Conservation (phyloP, 2,329 filamentous ascomycete species). For the Curvularia spicifera region DNA sequence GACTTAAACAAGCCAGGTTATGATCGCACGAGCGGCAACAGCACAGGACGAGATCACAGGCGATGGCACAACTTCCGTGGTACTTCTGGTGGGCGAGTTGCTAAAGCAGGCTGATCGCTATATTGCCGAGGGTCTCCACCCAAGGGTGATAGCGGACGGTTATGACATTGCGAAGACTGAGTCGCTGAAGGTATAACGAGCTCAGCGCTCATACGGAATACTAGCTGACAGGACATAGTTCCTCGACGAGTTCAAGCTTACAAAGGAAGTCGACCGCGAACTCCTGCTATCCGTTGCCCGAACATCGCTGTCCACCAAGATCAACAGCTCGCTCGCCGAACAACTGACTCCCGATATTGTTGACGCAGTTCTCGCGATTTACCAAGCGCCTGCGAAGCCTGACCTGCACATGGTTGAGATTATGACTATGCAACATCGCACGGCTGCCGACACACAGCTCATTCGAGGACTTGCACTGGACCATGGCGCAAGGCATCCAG, state of each 20-base stretch:
- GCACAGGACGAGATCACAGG: constrained; percentile 98
- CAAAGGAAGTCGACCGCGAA: constrained; percentile 88
- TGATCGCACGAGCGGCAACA: constrained; percentile 83
- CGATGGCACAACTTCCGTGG: constrained; percentile 96
- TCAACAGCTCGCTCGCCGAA: constrained; percentile 86
- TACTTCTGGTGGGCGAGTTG: constrained; percentile 92
- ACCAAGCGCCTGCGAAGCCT: constrained; percentile 86
- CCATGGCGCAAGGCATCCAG: constrained; percentile 93
- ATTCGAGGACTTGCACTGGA: constrained; percentile 92
- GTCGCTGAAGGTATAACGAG: constrained; percentile 72
- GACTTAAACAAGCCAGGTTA: constrained; percentile 54
- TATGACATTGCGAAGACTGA: constrained; percentile 97
- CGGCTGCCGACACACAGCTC: constrained; percentile 92
- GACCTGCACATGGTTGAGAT: constrained; percentile 99
- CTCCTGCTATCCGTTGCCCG: constrained; percentile 90
- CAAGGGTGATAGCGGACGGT: constrained; percentile 93
- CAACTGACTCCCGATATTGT: constrained; percentile 95
- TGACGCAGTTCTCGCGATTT: constrained; percentile 93
- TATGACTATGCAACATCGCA: constrained; percentile 99
- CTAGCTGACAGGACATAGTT: constrained; percentile 63
- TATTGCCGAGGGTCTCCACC: constrained; percentile 96
- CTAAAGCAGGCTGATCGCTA: constrained; percentile 97
- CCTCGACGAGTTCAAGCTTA: constrained; percentile 90
- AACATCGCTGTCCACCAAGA: constrained; percentile 93
- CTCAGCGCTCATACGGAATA: neutral